phyloP scores from a whole-genome alignment of 805 yeast species.

The Zygosaccharomyces gambellarensis region DNA sequence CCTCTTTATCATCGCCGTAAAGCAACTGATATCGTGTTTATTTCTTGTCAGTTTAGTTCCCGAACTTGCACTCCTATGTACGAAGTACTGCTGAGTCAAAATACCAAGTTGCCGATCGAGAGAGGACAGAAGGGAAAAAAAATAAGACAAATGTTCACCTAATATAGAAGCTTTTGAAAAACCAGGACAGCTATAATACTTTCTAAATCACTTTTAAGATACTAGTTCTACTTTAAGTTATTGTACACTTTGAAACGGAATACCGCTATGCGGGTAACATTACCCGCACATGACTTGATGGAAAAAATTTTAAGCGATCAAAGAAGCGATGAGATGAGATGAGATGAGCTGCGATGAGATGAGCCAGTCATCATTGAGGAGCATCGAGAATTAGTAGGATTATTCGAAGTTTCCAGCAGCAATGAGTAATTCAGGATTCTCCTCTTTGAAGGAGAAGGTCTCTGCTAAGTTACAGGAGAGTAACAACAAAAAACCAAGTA shows the following conservation, averaged over 20 bases:
- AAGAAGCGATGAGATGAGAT: constrained; percentile 18
- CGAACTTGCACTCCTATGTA: no score
- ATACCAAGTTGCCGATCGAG: background rate
- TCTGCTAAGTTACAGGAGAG: constrained; percentile 44
- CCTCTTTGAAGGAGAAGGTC: constrained; percentile 63
- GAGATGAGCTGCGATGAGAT: constrained; percentile 19
- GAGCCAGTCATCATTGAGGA: background rate
- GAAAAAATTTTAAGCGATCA: constrained; percentile 6
- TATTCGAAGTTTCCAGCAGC: background rate
- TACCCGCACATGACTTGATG: constrained; percentile 1
- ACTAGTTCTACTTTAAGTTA: no score
- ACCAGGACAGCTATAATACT: background rate
- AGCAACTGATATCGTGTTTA: no score
- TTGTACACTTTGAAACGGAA: background rate
- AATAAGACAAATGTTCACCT: background rate
- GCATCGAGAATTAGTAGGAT: background rate
- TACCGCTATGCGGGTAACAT: constrained; percentile 1
- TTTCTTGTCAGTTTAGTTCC: no score
- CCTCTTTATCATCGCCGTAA: no score
- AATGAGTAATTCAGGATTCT: constrained; percentile 26
- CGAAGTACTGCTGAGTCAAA: no score
- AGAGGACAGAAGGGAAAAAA: background rate
- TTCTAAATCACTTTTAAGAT: background rate
- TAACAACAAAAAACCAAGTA: constrained; percentile 22
- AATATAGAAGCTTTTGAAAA: background rate